Percentiles rank a stretch among this genome's conserved stretches.
phyloP scores from a whole-genome alignment of 306 rosid species.

The Trichosanthes cucumerina region DNA sequence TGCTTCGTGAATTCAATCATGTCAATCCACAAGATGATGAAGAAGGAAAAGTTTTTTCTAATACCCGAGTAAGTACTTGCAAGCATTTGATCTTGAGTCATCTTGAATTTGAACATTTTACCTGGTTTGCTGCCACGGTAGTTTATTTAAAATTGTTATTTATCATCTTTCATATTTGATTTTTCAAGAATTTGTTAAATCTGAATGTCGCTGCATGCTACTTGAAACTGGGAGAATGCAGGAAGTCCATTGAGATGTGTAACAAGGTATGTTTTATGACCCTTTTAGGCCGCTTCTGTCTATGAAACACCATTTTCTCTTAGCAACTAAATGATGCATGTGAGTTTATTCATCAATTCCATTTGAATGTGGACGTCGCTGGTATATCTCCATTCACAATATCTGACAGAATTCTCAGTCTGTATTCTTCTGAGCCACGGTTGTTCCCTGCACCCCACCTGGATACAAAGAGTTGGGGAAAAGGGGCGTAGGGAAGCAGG shows the following conservation, averaged over 20 bases:
- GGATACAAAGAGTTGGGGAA: not conserved
- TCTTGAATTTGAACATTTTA: not conserved
- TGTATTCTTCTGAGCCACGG: not conserved
- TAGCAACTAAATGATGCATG: not conserved
- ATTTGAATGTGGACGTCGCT: not conserved
- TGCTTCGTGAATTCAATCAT: constrained; percentile 95
- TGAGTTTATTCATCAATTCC: not conserved
- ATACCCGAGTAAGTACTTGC: constrained; percentile 60
- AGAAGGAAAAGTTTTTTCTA: constrained; percentile 66
- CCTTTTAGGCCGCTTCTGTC: not conserved
- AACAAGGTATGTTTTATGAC: constrained; percentile 53
- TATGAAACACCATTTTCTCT: not conserved
- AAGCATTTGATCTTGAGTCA: not conserved
- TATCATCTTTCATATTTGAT: constrained; percentile 4
- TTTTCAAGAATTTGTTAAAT: constrained; percentile 68
- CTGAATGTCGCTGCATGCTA: constrained; percentile 85
- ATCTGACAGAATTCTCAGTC: not conserved
- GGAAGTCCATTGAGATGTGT: constrained; percentile 81
- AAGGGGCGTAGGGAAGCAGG: not conserved
- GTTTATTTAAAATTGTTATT: constrained; percentile 15
- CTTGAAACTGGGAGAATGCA: constrained; percentile 77
- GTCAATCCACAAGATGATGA: constrained; percentile 97
- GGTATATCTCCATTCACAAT: not conserved
- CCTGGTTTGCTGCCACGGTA: not conserved
- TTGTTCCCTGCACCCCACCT: not conserved